Percentiles rank a stretch among this genome's conserved stretches.
These are phyloP conservation scores for Ramaria sp. DNA, from an alignment of 768 basidiomycete genomes.

Conservation along the genomic window DNA sequence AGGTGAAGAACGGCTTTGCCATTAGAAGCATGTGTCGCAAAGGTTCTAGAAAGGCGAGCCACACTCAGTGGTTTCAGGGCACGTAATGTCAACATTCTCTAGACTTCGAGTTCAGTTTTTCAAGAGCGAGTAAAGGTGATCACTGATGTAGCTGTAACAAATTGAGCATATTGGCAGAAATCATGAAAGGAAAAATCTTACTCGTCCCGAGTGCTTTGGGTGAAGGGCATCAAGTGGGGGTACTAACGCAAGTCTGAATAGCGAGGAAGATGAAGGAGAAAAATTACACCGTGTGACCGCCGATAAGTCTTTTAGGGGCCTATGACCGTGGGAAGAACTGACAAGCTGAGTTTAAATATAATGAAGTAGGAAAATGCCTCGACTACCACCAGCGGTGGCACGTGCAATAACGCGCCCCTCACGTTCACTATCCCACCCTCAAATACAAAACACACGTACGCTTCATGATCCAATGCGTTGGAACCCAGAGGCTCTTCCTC, in stretches of 20 bases:
- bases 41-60: slow-evolving; percentile 41
- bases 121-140: slow-evolving; percentile 77
- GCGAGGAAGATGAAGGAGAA: too few relatives aligned
- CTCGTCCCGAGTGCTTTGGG: slow-evolving; percentile 85
- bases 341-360: too few relatives aligned
- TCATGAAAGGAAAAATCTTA: slow-evolving; percentile 20
- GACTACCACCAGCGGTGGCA: slow-evolving; percentile 29
- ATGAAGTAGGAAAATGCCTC: slow-evolving; percentile 26
- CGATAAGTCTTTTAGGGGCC: too few relatives aligned
- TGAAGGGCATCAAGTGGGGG: slow-evolving; percentile 54
- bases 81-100: slow-evolving; percentile 37
- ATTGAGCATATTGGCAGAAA: slow-evolving; percentile 16
- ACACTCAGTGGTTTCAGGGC: slow-evolving; percentile 40
- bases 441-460: background rate
- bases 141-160: slow-evolving; percentile 66
- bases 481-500: slow-evolving; percentile 16
- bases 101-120: slow-evolving; percentile 24
- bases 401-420: slow-evolving; percentile 26
- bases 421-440: background rate
- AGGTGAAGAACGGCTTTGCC: slow-evolving; percentile 69
- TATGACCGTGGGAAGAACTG: too few relatives aligned
- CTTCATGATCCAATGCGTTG: background rate
- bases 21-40: slow-evolving; percentile 50
- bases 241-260: background rate
- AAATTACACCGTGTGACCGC: too few relatives aligned